Evolutionary conservation across 2,329 filamentous ascomycete genomes (phyloP), one percentile per base, ranked within the genome.

Genomic region (Colletotrichum kahawae): DNA sequence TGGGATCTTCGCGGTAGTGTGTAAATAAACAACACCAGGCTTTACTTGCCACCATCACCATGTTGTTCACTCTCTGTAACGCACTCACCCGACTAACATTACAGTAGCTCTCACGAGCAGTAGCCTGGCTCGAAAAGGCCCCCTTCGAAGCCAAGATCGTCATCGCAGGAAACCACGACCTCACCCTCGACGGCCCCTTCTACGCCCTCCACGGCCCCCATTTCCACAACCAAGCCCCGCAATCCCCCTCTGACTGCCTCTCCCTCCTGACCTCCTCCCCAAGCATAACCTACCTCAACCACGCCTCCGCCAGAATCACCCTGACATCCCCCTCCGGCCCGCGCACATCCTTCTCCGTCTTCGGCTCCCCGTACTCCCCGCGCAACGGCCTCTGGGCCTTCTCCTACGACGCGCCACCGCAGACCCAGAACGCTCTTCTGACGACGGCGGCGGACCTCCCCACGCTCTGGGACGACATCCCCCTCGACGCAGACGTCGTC

Each of bases 91-190:
- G 7, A 51, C 69, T 75, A 51, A 72, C 67, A 14, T 21, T 10
- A 8, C 62, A 0, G 4, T 8, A 63, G 85, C 85, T 95, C 21
- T 88, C 89, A 65, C 92, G 89, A 79, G 88, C 90, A 0, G 86
- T 94, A 0, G 84, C 87, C 24, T 96, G 94, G 93, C 86, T 95
- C 9, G 91, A 94, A 77, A 88, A 88, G 68, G 88, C 92, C 5
- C 87, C 92, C 65, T 95, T 94, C 77, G 92, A 94, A 79, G 88
- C 88, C 79, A 95, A 94, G 81, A 90, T 95, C 77, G 88, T 95
- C 51, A 84, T 95, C 77, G 93, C 92, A 77, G 93, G 94, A 33
- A 96, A 95, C 80, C 94, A 95, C 82, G 94, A 95, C 80, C 86
- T 94, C 65, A 93, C 93, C 0, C 88, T 95, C 8, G 93, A 95